phyloP scores from a whole-genome alignment of 352 stramenopile genomes.

The Hyaloperonospora arabidopsidis region DNA sequence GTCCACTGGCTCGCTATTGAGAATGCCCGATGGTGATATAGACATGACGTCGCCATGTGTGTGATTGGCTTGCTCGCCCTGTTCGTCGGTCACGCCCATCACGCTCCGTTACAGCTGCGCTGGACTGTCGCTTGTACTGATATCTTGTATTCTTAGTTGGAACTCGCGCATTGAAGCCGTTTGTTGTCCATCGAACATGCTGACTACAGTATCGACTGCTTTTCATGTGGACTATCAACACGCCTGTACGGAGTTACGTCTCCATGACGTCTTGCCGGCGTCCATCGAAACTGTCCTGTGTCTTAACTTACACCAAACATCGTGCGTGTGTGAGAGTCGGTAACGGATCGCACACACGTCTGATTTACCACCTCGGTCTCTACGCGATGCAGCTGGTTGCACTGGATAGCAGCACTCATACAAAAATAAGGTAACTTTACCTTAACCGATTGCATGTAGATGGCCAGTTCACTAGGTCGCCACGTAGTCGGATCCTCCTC shows the following conservation, averaged over 20 bases:
- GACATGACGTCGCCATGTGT: slow-evolving; percentile 4
- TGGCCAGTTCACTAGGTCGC: no score
- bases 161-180: neutral
- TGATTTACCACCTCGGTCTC: neutral
- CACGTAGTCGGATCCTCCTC: no score
- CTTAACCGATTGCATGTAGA: no score
- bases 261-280: neutral
- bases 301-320: no score
- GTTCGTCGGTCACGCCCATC: slow-evolving; percentile 68
- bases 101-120: slow-evolving; percentile 28
- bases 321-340: no score
- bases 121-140: slow-evolving; percentile 21
- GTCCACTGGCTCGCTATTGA: no score
- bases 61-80: slow-evolving; percentile 21
- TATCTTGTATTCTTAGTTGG: neutral
- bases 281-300: neutral
- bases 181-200: neutral
- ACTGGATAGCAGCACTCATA: no score
- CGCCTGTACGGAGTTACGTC: no score
- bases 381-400: neutral
- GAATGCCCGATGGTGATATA: neutral
- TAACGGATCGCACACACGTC: no score
- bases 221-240: neutral
- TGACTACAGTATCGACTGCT: neutral
- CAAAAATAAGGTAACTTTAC: no score